Base-by-base conservation (phyloP, 768 basidiomycete genomes). In the Sarcomyxa edulis region DNA sequence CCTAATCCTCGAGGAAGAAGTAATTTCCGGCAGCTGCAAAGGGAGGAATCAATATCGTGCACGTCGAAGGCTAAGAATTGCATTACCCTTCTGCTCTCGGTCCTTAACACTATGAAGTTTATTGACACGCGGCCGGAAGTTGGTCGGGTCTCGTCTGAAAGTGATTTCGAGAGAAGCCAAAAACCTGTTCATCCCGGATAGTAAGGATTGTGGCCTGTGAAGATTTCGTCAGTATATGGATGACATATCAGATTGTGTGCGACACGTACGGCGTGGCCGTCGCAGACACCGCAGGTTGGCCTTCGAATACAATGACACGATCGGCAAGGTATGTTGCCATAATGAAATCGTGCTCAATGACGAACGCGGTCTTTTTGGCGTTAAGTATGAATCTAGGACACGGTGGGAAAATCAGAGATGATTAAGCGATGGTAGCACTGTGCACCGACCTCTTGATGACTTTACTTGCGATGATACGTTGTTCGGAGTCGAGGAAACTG, bases 261-360 rank as follows among this genome's bases (percentile, higher is more conserved):
- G 31, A 10, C 16, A 72, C 85, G 53, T 58, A 95, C 89, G 84
- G 89, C 18, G 88, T 86, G 14, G 96, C 96, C 27, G 83, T 94
- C 12, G 96, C 94, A 35, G 83, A 38, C 35, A 93, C 62, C 28
- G 93, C 94, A 5, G 96, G 95, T 51, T 79, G 62, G 26, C 89
- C 89, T 57, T 87, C 83, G 51, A 91, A 94, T 9, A 94, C 91
- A 43, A 95, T 92, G 52, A 96, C 92, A 32, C 95, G 86, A 58
- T 99, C 96, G 28, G 96, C 95, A 40, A 99, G 86, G 62, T 99
- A 98, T 2, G 95, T 97, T 3, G 95, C 94, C 95, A 97, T 97
- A 69, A 98, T 96, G 63, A 99, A 97, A 70, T 98, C 95, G 80
- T 99, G 96, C 74, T 99, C 96, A 55, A 99, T 97, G 52, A 99